Base-by-base conservation (phyloP, 768 basidiomycete species). In the Phaeolepiota aurea region DNA sequence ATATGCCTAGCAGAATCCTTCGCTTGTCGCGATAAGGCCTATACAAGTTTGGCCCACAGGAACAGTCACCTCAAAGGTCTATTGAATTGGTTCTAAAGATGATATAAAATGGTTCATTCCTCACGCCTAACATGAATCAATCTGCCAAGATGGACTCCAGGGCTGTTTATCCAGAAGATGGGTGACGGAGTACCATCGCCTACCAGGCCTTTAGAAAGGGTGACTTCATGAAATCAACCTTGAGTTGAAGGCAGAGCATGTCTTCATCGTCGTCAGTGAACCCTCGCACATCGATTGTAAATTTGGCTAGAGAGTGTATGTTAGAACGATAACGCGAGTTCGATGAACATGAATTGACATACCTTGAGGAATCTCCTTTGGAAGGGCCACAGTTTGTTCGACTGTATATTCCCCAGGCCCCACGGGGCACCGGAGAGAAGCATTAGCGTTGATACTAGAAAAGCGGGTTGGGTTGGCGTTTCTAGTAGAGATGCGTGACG, bases 361-460 rank as follows among this genome's bases (percentile, higher is more conserved):
- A 78, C 79, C 92, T 60, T 65, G 71, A 0, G 96, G 96, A 38
- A 99, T 93, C 64, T 98, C 91, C 51, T 73, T 86, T 10, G 96
- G 96, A 10, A 99, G 69, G 13, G 74, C 69, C 38, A 97, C 91
- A 1, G 82, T 89, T 50, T 97, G 91, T 5, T 63, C 63, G 31
- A 98, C 77, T n/a, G 54, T 63, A 59, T 98, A 82, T 0, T 64
- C 42, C 2, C 88, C 92, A 28, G 69, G 58, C 36, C 81, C 50
- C 14, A 97, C 81, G 1, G 96, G 96, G 59, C 96, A 98, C 54
- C 85, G 77, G 13, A 97, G 64, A 19, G 68, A 71, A 3, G 80
- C 74, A 49, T 97, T 79, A 13, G 82, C 82, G 19, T 80, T 77
- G 40, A 73, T 73, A 21, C 93, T 94, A 50, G 5, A 33, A 36